Evolutionary conservation across 257 asterid genomes (phyloP).

Genomic region (Salvia miltiorrhiza): DNA sequence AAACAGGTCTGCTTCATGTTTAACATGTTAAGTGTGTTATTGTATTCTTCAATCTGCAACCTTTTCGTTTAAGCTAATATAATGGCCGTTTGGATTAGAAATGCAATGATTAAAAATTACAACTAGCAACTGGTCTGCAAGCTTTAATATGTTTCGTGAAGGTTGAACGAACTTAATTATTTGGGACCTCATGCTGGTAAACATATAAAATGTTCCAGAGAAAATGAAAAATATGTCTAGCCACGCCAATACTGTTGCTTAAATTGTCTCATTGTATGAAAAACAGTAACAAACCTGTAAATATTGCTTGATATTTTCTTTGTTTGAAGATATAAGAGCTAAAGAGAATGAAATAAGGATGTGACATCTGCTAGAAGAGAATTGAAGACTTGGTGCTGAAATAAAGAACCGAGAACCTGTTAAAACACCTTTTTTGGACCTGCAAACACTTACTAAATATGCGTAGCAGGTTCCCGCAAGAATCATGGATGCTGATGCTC

Average conservation of each 20-base stretch:
- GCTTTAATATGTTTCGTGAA: too few relatives aligned
- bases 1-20: constrained; percentile 2
- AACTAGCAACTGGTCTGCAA: too few relatives aligned
- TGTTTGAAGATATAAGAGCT: neutral
- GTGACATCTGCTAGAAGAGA: neutral
- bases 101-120: too few relatives aligned
- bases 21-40: neutral
- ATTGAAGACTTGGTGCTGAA: neutral
- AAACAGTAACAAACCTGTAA: neutral
- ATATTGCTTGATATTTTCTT: neutral
- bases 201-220: too few relatives aligned
- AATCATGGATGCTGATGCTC: neutral
- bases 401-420: neutral
- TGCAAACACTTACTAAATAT: neutral
- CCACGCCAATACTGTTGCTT: too few relatives aligned
- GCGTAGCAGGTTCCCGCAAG: constrained; percentile 3
- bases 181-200: too few relatives aligned
- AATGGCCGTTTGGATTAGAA: too few relatives aligned
- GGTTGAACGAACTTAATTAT: too few relatives aligned
- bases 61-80: neutral
- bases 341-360: neutral
- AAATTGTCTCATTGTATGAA: neutral
- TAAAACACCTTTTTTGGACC: constrained; percentile 2
- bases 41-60: neutral
- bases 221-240: too few relatives aligned